phyloP scores from a whole-genome alignment of 192 early-diverging fungal genomes.

The Obelidium mucronatum region DNA sequence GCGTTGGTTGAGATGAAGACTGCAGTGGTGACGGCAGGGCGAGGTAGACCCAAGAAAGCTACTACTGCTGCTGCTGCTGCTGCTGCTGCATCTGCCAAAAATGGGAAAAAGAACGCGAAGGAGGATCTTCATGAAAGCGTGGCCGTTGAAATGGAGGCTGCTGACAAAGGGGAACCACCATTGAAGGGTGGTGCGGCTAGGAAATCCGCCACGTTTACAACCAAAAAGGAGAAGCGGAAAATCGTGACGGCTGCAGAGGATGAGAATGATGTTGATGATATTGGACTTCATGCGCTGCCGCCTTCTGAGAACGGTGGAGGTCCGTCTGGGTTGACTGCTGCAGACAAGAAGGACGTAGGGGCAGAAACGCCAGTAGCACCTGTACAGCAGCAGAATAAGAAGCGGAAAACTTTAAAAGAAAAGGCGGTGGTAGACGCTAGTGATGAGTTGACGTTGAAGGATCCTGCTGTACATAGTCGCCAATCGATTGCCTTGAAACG shows the following conservation, averaged over 20 bases:
- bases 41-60: neutral
- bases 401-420: slow-evolving; percentile 1
- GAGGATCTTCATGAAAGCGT: neutral
- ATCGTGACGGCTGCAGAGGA: neutral
- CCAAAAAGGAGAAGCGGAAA: slow-evolving; percentile 4
- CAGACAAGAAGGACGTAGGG: neutral
- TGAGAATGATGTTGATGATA: neutral
- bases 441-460: neutral
- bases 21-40: neutral
- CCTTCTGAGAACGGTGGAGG: too few species aligned
- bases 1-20: neutral
- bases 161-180: neutral
- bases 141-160: neutral
- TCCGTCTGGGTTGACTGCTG: neutral
- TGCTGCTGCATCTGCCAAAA: neutral
- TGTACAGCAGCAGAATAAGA: neutral
- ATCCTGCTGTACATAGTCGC: neutral
- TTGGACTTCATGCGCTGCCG: neutral
- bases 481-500: slow-evolving; percentile 7
- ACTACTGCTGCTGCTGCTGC: neutral
- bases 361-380: neutral
- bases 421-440: neutral
- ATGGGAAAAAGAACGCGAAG: neutral
- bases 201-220: neutral
- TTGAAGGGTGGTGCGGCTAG: neutral